phyloP scores from a whole-genome alignment of 208 protist species.

The Wallacemonas sp. region DNA sequence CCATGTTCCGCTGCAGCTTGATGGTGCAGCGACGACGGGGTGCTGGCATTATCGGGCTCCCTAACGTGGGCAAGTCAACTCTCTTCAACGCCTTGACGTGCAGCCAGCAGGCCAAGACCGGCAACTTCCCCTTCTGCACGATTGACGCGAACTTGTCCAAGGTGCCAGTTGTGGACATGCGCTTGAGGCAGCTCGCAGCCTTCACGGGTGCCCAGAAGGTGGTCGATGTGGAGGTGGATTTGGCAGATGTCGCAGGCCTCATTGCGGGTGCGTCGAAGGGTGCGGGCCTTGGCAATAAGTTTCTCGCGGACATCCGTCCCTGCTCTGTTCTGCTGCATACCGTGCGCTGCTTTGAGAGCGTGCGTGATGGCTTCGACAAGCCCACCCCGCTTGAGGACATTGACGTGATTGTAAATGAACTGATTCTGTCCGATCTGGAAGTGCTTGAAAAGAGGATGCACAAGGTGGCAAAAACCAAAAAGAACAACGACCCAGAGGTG shows the following conservation, averaged over 20 bases:
- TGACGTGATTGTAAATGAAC: slow-evolving; percentile 68
- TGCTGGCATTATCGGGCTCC: slow-evolving; percentile 88
- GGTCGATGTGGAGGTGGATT: slow-evolving; percentile 81
- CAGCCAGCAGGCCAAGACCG: slow-evolving; percentile 86
- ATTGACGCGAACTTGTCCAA: slow-evolving; percentile 90
- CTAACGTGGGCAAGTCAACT: slow-evolving; percentile 93
- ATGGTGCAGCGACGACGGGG: slow-evolving; percentile 41
- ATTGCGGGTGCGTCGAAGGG: slow-evolving; percentile 87
- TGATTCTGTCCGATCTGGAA: slow-evolving; percentile 82
- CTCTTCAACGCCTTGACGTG: slow-evolving; percentile 94
- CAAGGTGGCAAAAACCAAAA: slow-evolving; percentile 49
- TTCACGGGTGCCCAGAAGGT: slow-evolving; percentile 65
- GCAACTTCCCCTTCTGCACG: slow-evolving; percentile 93
- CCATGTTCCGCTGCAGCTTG: slow-evolving; percentile 25
- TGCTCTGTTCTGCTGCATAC: slow-evolving; percentile 85
- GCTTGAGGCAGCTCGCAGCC: slow-evolving; percentile 67
- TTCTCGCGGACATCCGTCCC: slow-evolving; percentile 81
- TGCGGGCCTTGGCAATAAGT: slow-evolving; percentile 87
- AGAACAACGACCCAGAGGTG: slow-evolving; percentile 39
- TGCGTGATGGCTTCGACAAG: slow-evolving; percentile 77
- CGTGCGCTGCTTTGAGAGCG: slow-evolving; percentile 88
- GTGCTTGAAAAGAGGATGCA: slow-evolving; percentile 60
- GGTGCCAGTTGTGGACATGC: slow-evolving; percentile 70
- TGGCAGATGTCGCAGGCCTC: slow-evolving; percentile 89
- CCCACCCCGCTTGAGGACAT: slow-evolving; percentile 83